Base-by-base conservation (phyloP, 2,329 filamentous ascomycete genomes). In the Ambrosiella beaveri region DNA sequence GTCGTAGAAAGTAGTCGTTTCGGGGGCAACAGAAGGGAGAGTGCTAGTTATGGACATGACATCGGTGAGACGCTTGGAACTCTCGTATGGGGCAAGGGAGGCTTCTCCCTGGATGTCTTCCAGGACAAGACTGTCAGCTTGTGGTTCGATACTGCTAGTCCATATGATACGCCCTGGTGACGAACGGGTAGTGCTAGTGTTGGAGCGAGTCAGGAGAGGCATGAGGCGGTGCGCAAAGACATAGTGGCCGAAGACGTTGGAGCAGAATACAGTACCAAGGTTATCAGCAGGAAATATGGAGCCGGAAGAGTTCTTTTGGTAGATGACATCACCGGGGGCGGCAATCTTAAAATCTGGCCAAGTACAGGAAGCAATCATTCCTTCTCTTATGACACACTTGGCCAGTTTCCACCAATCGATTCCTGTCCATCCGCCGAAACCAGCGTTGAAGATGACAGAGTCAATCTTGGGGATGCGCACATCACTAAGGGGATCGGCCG, bases 191-290 rank as follows among this genome's bases (percentile, higher is more conserved):
- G 70, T 62, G 59, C 70, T 62, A 45, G 65, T 64, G 13, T 69
- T 65, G 13, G 66, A 66, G 55, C 80, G 73, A 64, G 73, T 71
- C 64, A 98, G 76, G 9, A 96, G 74, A 0, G 88, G 85, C 63
- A 85, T 77, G 9, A 97, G 76, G 66, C 84, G 81, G 68, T 95
- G 90, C 13, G 81, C 80, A 27, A 98, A 80, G 65, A 96, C 72
- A 68, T 98, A 97, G 71, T 98, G 93, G 0, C 93, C 93, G 67
- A 98, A 97, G 37, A 95, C 78, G 66, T 97, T 97, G 54, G 91
- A 85, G 67, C 84, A 85, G 68, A 97, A 98, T 15, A 95, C 81
- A 63, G 88, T 77, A 2, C 88, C 90, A 0, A 98, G 72, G 4
- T 74, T 71, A 17, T 54, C 52, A 12, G 37, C 52, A 27, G 52